Evolutionary conservation across 345 rosid genomes (phyloP), one percentile per base, ranked within the genome.

Genomic region (Sisymbrium altissimum): DNA sequence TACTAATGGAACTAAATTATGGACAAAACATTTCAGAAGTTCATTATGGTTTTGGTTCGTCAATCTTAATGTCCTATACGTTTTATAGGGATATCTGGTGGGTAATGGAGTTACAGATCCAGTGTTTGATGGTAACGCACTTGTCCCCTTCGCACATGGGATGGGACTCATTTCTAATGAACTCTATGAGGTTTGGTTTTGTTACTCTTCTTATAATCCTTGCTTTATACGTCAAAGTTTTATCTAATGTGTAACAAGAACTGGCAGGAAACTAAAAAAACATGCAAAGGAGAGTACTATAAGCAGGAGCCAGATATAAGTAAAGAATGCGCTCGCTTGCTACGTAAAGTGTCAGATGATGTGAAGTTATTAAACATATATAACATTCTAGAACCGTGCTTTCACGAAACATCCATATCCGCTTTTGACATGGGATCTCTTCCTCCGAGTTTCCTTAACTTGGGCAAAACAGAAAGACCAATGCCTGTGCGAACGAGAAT

Each of bases 41-140:
- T 30, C 4, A 4, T 29, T 29, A 29, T 23, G 2, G 25, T 23
- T 0, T 32, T 32, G 27, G 18, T 43, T 56, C 19, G 8, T 49
- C 10, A 53, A 40, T 54, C 43, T 18, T 52, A 41, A 33, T 38
- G 8, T 68, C 10, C 0, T 75, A 29, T 18, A 53, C 2, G 9
- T 36, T 18, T 49, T 79, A 65, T 81, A 93, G 97, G 97, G 98
- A 41, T 93, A 93, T 68, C 17, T 93, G 88, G 85, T 93, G 19
- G 98, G 97, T 35, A 93, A 93, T 77, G 98, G 94, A 79, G 92
- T 84, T 74, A 76, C 97, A 19, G 97, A 93, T 81, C 73, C 76
- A 0, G 73, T 32, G 41, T 83, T 86, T 74, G 98, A 93, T 56
- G 97, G 93, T 53, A 90, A 93, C 6, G 93, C 98, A 61, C 84